These are phyloP conservation scores for Picochlorum sp. DNA, from an alignment of 139 green algal species.

Conservation along the genomic window DNA sequence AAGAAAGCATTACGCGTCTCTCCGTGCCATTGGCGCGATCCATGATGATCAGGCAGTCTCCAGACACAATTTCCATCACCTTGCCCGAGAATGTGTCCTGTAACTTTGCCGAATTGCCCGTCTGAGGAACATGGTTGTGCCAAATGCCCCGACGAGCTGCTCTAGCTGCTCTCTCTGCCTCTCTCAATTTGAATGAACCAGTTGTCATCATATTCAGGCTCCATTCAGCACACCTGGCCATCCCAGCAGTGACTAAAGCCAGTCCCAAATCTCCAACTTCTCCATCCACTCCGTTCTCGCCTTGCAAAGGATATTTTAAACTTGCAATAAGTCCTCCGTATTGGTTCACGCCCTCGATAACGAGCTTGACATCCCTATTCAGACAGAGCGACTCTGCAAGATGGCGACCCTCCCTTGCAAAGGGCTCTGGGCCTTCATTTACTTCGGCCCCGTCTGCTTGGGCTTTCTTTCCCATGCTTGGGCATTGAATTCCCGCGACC, in stretches of 20 bases:
- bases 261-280: constrained; percentile 49
- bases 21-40: constrained; percentile 60
- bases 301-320: constrained; percentile 15
- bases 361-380: constrained; percentile 48
- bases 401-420: constrained; percentile 72
- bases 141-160: constrained; percentile 59
- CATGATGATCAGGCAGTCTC: constrained; percentile 82
- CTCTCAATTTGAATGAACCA: constrained; percentile 55
- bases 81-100: constrained; percentile 59
- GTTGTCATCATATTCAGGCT: constrained; percentile 62
- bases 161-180: constrained; percentile 79
- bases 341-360: constrained; percentile 25
- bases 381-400: constrained; percentile 72
- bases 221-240: constrained; percentile 73
- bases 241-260: constrained; percentile 47
- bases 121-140: constrained; percentile 66
- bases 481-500: constrained; percentile 69
- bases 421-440: constrained; percentile 53
- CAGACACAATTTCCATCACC: constrained; percentile 83
- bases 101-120: constrained; percentile 56
- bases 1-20: constrained; percentile 73
- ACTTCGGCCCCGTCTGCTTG: constrained; percentile 1
- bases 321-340: constrained; percentile 29
- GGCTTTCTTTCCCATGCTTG: constrained; percentile 56
- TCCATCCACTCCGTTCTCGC: not conserved